Conservation (phyloP, 441 rosid genomes). For the Erodium trifolium region DNA sequence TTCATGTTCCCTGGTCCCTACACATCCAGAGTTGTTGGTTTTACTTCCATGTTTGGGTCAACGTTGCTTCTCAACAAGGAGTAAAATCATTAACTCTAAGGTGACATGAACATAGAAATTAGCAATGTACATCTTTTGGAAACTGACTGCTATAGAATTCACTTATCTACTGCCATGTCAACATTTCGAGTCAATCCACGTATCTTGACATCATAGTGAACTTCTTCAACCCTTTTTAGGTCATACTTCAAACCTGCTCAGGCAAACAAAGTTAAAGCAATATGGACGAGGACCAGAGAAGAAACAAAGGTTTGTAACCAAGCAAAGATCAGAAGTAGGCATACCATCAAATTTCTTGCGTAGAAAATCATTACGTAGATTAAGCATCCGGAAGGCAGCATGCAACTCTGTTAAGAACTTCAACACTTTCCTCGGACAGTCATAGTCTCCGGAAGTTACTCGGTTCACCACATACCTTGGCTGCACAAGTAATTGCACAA, state of each 20-base stretch:
- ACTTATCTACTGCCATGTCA: not conserved
- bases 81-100: not conserved
- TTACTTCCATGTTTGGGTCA: not conserved
- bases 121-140: not conserved
- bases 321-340: slow-evolving; percentile 2
- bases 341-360: slow-evolving; percentile 95
- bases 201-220: slow-evolving; percentile 2
- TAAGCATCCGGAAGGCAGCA: slow-evolving; percentile 85
- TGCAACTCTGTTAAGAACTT: slow-evolving; percentile 84
- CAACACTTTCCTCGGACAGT: slow-evolving; percentile 82
- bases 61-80: not conserved
- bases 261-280: not conserved
- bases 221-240: not conserved
- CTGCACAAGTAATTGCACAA: slow-evolving; percentile 30
- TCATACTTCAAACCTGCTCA: slow-evolving; percentile 2
- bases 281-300: not conserved
- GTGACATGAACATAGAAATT: not conserved
- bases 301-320: not conserved
- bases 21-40: not conserved
- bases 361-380: slow-evolving; percentile 85
- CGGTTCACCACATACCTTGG: slow-evolving; percentile 91
- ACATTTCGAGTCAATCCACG: not conserved
- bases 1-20: not conserved
- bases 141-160: not conserved
- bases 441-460: slow-evolving; percentile 86